Evolutionary conservation across 306 rosid species (phyloP), one percentile per base, ranked within the genome.

Genomic region (Glycine latifolia): DNA sequence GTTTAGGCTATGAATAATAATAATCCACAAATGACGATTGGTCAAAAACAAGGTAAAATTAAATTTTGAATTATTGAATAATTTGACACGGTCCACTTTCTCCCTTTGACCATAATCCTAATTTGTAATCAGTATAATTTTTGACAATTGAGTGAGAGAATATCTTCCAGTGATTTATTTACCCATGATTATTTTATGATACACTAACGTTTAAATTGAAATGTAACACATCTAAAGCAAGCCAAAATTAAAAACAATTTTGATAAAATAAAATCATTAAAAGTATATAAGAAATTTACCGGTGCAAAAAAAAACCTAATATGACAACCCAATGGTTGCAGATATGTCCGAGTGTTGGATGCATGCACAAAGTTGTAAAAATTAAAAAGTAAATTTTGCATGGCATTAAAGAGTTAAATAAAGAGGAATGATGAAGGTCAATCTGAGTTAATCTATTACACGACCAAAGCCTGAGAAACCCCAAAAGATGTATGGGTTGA

Each of bases 391-490:
- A 80, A 81, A 52, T 67, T 58, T 70, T 20, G 81, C 85, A 85
- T 77, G 67, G 85, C 62, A 79, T 78, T 76, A 56, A 79, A 47
- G 47, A 53, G 50, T n/a, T 8, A 2, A 6, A 10, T 15, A 15
- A 63, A n/a, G 7, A 26, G 0, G 77, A 54, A 33, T 13, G 73
- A 26, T 35, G 4, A 47, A 46, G 79, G 81, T 54, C 69, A 77
- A 74, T 49, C 41, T 41, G 50, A 80, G 59, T 77, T 61, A 67
- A 78, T 33, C 69, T 72, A 69, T 81, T 84, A 86, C 75, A 86
- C 50, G 58, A 84, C 67, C 60, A 73, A 87, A 79, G 85, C 72
- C 89, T 67, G 71, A 72, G 78, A 87, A 86, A 80, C 77, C 83
- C 90, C 79, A 67, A 69, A 17, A 33, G 55, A 71, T 71, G 75